Evolutionary conservation across 176 grass and related monocot genomes (phyloP), one percentile per base, ranked within the genome.

Genomic region (Aegilops umbellulata): DNA sequence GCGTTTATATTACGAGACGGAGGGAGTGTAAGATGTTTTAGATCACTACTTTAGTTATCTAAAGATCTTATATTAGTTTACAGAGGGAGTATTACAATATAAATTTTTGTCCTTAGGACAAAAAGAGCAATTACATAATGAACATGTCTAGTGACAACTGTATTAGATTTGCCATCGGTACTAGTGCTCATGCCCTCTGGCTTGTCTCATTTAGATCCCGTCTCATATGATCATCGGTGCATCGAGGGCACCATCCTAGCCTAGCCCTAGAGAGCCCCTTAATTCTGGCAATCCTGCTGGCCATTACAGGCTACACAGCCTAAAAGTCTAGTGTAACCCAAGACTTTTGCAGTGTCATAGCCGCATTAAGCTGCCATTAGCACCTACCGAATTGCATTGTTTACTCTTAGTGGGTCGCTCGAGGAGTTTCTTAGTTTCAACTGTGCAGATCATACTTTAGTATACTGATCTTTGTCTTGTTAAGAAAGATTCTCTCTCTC

Each of bases 391-490:
- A n/a, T 8, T 6, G 22, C 44, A 60, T 91, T 91, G 23, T 84
- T 91, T 87, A 84, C 32, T 49, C 0, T 80, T 4, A 62, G 85
- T 87, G 89, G 47, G 85, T 73, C 47, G 89, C 89, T 91, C 89
- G 85, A 91, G 89, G 69, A 70, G 74, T 31, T 68, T 82, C 14
- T 31, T 11, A 35, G 60, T 76, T 87, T 87, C 89, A 80, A 91
- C 76, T 69, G 81, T 51, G 79, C 85, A 80, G 85, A 38, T 80
- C 89, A 84, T 69, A 19, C 67, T 80, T 76, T 76, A 76, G 74
- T 84, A 83, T 49, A 62, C 1, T 80, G 24, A 76, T 61, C 60
- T 10, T 30, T 44, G 80, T 87, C 66, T 25, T 34, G 58, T 27
- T 27, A 35, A 80, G 65, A 42, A 73, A 87, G 80, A 74, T 83